A percentile compares a stretch with the other conserved stretches of the same genome.
These are phyloP conservation scores for Alectoria sarmentosa DNA, from an alignment of 495 filamentous ascomycete species.

Conservation along the genomic window DNA sequence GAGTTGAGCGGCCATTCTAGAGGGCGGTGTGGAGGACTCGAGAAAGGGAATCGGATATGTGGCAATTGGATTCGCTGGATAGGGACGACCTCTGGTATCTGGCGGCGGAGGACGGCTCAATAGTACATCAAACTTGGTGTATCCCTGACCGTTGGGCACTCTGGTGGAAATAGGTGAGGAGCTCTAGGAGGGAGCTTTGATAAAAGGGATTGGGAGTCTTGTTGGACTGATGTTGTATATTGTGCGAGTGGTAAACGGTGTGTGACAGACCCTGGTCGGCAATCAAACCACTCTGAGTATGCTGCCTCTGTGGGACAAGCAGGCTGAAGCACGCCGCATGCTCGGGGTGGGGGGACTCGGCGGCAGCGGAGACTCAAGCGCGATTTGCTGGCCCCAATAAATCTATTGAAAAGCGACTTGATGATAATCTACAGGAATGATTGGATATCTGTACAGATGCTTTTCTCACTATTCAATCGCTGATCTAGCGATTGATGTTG, in stretches of 20 bases:
- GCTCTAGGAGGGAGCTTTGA: not conserved
- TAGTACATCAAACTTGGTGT: not conserved
- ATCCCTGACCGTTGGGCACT: not conserved
- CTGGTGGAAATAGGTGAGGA: not conserved
- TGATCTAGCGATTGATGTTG: not conserved
- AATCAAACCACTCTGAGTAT: too few species aligned
- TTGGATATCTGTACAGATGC: not conserved
- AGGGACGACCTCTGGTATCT: not conserved
- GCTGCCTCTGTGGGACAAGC: not conserved
- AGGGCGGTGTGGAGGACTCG: not conserved
- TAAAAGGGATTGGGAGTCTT: not conserved
- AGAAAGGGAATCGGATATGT: not conserved
- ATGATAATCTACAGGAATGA: not conserved
- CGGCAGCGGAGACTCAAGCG: slow-evolving; percentile 6
- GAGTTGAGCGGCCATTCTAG: slow-evolving; percentile 10
- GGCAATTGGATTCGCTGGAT: not conserved
- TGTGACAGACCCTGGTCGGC: not conserved
- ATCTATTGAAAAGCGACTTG: not conserved
- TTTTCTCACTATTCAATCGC: not conserved
- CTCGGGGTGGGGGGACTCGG: slow-evolving; percentile 4
- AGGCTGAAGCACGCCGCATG: slow-evolving; percentile 1
- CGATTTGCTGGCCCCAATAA: not conserved
- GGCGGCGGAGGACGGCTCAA: not conserved
- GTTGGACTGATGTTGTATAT: not conserved
- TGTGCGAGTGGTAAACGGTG: not conserved